phyloP scores from a whole-genome alignment of 2,329 filamentous ascomycete species.

The Polytolypa hystricis region DNA sequence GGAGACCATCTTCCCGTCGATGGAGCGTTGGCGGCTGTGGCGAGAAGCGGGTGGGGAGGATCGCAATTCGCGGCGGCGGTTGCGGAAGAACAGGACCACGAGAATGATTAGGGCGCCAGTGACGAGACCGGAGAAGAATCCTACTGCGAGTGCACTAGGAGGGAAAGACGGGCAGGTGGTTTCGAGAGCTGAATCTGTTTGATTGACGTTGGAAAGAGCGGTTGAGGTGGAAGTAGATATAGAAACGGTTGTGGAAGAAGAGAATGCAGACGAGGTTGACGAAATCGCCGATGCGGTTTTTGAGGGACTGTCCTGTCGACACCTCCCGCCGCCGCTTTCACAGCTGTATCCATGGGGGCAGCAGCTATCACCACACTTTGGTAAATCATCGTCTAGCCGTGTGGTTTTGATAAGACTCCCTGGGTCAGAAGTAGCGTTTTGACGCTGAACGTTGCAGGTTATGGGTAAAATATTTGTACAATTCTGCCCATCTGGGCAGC shows the following conservation, averaged over 20 bases:
- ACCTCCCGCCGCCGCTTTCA: slow-evolving; percentile 16
- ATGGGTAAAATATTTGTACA: slow-evolving; percentile 34
- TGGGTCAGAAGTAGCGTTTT: slow-evolving; percentile 30
- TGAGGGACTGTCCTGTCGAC: slow-evolving; percentile 16
- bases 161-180: slow-evolving; percentile 30
- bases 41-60: slow-evolving; percentile 8
- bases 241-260: slow-evolving; percentile 10
- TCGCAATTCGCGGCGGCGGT: slow-evolving; percentile 17
- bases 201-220: slow-evolving; percentile 12
- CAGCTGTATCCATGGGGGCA: slow-evolving; percentile 40
- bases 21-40: slow-evolving; percentile 22
- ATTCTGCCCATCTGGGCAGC: slow-evolving; percentile 33
- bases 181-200: slow-evolving; percentile 13
- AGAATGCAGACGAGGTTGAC: slow-evolving; percentile 11
- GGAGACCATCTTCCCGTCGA: slow-evolving; percentile 22
- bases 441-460: slow-evolving; percentile 31
- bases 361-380: slow-evolving; percentile 32
- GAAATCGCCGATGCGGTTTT: slow-evolving; percentile 18
- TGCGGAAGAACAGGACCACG: slow-evolving; percentile 35
- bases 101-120: slow-evolving; percentile 42
- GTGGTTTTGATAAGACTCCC: slow-evolving; percentile 32
- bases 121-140: slow-evolving; percentile 37
- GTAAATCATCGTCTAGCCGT: slow-evolving; percentile 27
- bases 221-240: slow-evolving; percentile 14
- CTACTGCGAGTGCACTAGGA: slow-evolving; percentile 30